A percentile compares a stretch with the other conserved stretches of the same genome.
Evolutionary conservation across 1,139 yeast genomes (phyloP).

Genomic region (Casaregolazyma suthepensis): DNA sequence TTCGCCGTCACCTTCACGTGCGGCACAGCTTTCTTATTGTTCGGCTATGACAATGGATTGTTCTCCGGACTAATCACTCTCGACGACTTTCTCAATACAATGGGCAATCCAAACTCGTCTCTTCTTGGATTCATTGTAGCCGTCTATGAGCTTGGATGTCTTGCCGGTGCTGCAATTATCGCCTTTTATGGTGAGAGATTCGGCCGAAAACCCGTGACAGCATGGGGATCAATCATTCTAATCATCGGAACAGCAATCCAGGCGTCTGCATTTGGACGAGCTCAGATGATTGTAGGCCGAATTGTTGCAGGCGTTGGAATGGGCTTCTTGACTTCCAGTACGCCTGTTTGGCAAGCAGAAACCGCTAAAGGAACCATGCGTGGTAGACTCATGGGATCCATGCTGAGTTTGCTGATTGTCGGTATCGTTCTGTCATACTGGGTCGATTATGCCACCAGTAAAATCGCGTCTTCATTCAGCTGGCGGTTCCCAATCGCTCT

Average conservation of each 20-base stretch:
- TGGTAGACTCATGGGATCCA: slow-evolving; percentile 33
- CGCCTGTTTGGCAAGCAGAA: slow-evolving; percentile 64
- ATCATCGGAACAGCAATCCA: neutral
- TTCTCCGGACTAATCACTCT: slow-evolving; percentile 53
- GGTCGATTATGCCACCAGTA: slow-evolving; percentile 29
- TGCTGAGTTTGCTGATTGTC: slow-evolving; percentile 31
- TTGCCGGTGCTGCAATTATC: neutral
- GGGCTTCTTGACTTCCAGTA: slow-evolving; percentile 55
- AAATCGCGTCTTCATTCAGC: slow-evolving; percentile 8
- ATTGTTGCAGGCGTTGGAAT: slow-evolving; percentile 48
- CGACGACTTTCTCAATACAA: slow-evolving; percentile 16
- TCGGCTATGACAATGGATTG: slow-evolving; percentile 60
- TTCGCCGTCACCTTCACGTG: slow-evolving; percentile 1
- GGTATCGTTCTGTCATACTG: slow-evolving; percentile 41
- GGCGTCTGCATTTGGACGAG: slow-evolving; percentile 33
- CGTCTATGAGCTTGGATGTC: slow-evolving; percentile 10
- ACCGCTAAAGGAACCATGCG: slow-evolving; percentile 51
- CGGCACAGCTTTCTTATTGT: slow-evolving; percentile 36
- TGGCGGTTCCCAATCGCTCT: slow-evolving; percentile 28
- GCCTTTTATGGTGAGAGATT: neutral
- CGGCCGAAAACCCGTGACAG: neutral
- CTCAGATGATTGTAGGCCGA: slow-evolving; percentile 39
- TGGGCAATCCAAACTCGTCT: slow-evolving; percentile 9
- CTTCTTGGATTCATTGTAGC: slow-evolving; percentile 20
- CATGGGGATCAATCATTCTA: neutral